phyloP scores from a whole-genome alignment of 163 green algal species.

The Coccomyxa subellipsoidea region DNA sequence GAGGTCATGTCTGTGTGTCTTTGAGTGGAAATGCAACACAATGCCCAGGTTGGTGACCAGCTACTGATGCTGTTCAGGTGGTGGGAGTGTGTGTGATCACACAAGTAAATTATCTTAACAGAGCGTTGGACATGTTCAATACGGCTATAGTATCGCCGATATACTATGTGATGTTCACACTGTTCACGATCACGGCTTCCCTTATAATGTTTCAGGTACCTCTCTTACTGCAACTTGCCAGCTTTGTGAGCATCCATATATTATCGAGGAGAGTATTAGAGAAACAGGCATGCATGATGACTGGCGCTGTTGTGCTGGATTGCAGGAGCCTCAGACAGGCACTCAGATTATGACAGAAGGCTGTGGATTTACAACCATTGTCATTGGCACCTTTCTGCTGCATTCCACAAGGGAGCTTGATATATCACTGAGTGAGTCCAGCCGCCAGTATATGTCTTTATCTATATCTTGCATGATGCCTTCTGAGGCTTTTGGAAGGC shows the following conservation, averaged over 20 bases:
- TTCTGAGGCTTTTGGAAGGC: background rate
- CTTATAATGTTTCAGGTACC: conserved; percentile 88
- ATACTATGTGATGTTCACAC: conserved; percentile 99
- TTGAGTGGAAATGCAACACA: too few relatives aligned
- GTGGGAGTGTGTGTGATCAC: conserved; percentile 84
- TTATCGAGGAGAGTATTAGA: too few relatives aligned
- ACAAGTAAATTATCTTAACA: conserved; percentile 99
- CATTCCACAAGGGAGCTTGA: conserved; percentile 68
- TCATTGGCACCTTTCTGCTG: conserved; percentile 93
- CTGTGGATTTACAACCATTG: conserved; percentile 92
- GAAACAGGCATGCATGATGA: too few relatives aligned
- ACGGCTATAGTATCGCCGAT: conserved; percentile 95
- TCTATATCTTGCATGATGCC: too few relatives aligned
- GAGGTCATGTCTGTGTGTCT: too few relatives aligned
- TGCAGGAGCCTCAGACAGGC: conserved; percentile 30
- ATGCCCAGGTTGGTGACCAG: too few relatives aligned
- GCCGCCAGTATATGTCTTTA: too few relatives aligned
- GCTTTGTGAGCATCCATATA: too few relatives aligned
- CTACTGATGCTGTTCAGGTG: too few relatives aligned
- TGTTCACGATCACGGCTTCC: conserved; percentile 86
- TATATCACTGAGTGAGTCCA: conserved; percentile 4
- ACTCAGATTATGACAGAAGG: conserved; percentile 58
- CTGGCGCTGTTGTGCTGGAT: background rate
- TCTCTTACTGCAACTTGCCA: too few relatives aligned
- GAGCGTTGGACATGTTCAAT: conserved; percentile 97